Evolutionary conservation across 1,139 yeast species (phyloP), one percentile per base, ranked within the genome.

Genomic region (Taphrina deformans): DNA sequence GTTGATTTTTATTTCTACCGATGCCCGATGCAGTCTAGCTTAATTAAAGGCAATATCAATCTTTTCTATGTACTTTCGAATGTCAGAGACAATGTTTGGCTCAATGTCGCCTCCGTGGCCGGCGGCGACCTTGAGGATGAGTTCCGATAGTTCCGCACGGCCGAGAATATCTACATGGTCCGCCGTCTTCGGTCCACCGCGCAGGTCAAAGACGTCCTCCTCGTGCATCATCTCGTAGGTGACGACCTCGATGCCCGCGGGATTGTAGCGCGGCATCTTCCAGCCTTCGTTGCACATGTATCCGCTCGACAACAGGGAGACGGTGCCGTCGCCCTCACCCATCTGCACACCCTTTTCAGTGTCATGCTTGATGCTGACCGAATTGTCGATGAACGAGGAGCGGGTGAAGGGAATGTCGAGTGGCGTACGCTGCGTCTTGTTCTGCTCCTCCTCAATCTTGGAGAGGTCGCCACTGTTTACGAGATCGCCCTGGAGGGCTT

Each of bases 131-230:
- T 83, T 83, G 67, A 93, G 79, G 4, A 93, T 80, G 72, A 92
- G 78, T 73, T 93, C 73, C 74, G 93, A 93, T 74, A 93, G 79
- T 73, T 88, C 96, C 0, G 97, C 91, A 67, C 96, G 86, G 0
- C 99, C 99, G 59, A 93, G 79, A 66, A 93, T 91, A 75, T 95
- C 99, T 26, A 93, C 99, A 75, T 93, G 99, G 72, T 93, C 99
- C 0, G 99, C 97, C 0, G 98, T 93, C 73, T 89, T 89, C 24
- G 97, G 96, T 3, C 99, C 99, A 23, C 99, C 99, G 70, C 99
- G 83, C 60, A 93, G 88, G 77, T 95, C 99, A 73, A 88, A 90
- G 71, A 89, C 79, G 73, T 89, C 96, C 0, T 99, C 99, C 73
- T 91, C 96, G 73, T 93, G 97, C 71, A 84, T 83, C 79, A 93